Conservation (phyloP, 2,329 filamentous ascomycete species). For the Penicillium sp. region DNA sequence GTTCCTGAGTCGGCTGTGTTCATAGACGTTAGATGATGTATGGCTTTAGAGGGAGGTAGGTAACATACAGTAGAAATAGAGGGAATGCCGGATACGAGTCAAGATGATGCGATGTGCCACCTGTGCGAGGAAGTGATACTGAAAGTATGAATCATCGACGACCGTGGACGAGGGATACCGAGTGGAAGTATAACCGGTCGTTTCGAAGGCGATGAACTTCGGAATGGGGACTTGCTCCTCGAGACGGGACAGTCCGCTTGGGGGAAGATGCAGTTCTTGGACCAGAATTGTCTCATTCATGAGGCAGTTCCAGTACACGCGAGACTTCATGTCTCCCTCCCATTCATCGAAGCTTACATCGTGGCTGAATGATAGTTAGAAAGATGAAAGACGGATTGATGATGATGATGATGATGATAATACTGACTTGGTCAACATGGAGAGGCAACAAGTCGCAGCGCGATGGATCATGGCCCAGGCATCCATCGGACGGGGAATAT, state of each 20-base stretch:
- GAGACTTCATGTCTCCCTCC: conserved; percentile 63
- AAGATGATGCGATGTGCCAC: conserved; percentile 63
- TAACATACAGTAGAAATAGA: conserved; percentile 56
- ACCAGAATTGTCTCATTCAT: conserved; percentile 64
- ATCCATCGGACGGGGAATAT: conserved; percentile 60
- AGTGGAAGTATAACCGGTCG: conserved; percentile 40
- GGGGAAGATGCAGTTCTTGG: conserved; percentile 60
- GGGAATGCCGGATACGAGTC: conserved; percentile 58
- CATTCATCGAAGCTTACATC: conserved; percentile 56
- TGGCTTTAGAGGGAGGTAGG: not conserved
- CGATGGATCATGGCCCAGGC: conserved; percentile 61
- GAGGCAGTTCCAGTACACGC: conserved; percentile 62
- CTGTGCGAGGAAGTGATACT: conserved; percentile 64
- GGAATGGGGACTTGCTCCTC: conserved; percentile 61
- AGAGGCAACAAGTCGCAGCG: conserved; percentile 58
- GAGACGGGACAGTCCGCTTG: conserved; percentile 57
- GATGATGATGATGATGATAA: conserved; percentile 20
- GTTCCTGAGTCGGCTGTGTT: conserved; percentile 48
- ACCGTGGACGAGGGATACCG: conserved; percentile 43
- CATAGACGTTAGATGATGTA: conserved; percentile 5
- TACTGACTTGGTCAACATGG: conserved; percentile 52
- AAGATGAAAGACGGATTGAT: too few species aligned
- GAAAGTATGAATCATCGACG: conserved; percentile 61
- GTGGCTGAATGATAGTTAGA: conserved; percentile 33
- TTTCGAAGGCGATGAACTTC: conserved; percentile 57